These are phyloP conservation scores for Chenopodium suecicum DNA, from an alignment of 148 eudicot genomes.

Conservation along the genomic window DNA sequence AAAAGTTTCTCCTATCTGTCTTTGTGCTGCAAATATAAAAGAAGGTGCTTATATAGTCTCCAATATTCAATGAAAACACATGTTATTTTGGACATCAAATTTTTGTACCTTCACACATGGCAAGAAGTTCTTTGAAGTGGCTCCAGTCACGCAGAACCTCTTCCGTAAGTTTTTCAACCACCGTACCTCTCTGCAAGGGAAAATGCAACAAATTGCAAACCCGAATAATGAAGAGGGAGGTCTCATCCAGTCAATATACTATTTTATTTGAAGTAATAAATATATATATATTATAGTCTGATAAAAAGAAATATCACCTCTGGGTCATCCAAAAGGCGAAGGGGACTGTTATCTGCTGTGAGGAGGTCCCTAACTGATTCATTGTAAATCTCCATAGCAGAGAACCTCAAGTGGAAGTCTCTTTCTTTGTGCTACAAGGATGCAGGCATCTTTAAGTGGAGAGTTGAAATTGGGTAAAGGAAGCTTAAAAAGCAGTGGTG, in stretches of 20 bases:
- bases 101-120: slow-evolving; percentile 75
- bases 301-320: slow-evolving; percentile 54
- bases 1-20: slow-evolving; percentile 90
- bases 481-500: neutral
- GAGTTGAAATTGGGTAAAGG: neutral
- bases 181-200: slow-evolving; percentile 77
- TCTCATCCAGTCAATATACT: too few relatives aligned
- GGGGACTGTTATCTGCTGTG: slow-evolving; percentile 63
- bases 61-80: slow-evolving; percentile 2
- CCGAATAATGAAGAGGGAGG: neutral
- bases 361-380: slow-evolving; percentile 95
- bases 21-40: slow-evolving; percentile 69
- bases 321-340: slow-evolving; percentile 92
- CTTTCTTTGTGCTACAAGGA: slow-evolving; percentile 74
- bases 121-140: slow-evolving; percentile 83
- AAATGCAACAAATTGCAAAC: neutral
- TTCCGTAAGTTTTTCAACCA: slow-evolving; percentile 91
- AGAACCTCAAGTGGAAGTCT: slow-evolving; percentile 74
- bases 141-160: slow-evolving; percentile 74
- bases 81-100: neutral
- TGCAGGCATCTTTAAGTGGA: slow-evolving; percentile 22
- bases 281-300: neutral
- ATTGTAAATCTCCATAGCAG: slow-evolving; percentile 97
- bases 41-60: neutral
- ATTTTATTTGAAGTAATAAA: neutral